Conservation (phyloP, 2,329 filamentous ascomycete genomes). For the Aureobasidium sp. region DNA sequence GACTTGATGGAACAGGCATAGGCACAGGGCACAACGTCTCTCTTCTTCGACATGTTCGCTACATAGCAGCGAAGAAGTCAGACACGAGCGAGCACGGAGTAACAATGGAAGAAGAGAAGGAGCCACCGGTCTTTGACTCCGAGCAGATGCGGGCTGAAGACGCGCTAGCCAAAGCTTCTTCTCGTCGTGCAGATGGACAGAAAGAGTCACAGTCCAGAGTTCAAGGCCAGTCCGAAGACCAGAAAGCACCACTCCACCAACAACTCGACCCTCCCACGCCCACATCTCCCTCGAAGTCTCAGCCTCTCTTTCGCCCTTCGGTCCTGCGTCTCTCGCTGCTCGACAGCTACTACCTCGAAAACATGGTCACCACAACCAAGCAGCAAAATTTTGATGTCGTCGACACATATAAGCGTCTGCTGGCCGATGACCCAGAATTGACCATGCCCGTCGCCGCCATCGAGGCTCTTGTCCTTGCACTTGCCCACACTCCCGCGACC, state of each 20-base stretch:
- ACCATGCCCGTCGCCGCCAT: constrained; percentile 96
- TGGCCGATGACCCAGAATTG: constrained; percentile 65
- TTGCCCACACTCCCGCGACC: constrained; percentile 67
- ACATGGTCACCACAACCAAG: neutral
- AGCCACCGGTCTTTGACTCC: neutral
- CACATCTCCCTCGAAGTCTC: neutral
- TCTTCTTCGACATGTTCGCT: neutral
- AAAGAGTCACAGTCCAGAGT: constrained; percentile 1
- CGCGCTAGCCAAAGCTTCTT: constrained; percentile 3
- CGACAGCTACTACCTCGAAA: constrained; percentile 6
- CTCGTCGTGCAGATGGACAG: neutral
- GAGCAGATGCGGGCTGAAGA: neutral
- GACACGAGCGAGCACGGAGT: too few species aligned
- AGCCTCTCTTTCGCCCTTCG: neutral
- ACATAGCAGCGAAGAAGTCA: too few species aligned
- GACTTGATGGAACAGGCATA: too few species aligned
- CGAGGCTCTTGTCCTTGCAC: constrained; percentile 78
- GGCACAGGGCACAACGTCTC: neutral
- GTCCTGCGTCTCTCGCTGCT: constrained; percentile 1
- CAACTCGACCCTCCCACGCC: neutral
- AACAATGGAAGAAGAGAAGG: neutral
- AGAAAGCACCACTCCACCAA: neutral
- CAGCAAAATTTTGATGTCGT: constrained; percentile 45
- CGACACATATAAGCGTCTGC: constrained; percentile 55
- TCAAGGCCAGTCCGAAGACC: neutral